Evolutionary conservation across 2,329 filamentous ascomycete genomes (phyloP).

Genomic region (Bipolaris cookei): DNA sequence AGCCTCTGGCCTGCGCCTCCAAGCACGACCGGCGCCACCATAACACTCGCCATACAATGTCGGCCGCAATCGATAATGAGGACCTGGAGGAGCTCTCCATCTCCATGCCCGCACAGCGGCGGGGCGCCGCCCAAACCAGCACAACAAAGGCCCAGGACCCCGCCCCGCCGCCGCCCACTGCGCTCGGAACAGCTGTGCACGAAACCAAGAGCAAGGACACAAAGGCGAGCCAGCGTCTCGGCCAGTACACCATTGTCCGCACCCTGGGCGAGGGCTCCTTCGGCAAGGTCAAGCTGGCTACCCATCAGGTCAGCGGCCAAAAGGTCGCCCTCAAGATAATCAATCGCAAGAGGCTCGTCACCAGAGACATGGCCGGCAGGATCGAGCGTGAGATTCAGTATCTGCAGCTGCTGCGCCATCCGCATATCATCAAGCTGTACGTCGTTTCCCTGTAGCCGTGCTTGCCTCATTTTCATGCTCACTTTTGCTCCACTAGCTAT

Average conservation of each 20-base stretch:
- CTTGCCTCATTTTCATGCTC: background rate
- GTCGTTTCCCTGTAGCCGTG: conserved; percentile 35
- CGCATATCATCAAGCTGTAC: conserved; percentile 98
- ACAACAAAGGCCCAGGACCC: conserved; percentile 47
- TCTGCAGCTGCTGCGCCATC: conserved; percentile 90
- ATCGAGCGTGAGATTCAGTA: conserved; percentile 99
- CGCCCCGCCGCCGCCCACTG: conserved; percentile 33
- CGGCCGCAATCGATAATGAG: conserved; percentile 72
- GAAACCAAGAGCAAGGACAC: conserved; percentile 55
- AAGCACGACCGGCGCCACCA: conserved; percentile 3
- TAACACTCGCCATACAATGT: conserved; percentile 36
- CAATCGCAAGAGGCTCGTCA: conserved; percentile 92
- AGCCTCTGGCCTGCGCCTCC: conserved; percentile 5
- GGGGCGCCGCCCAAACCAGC: conserved; percentile 43
- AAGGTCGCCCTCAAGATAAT: conserved; percentile 99
- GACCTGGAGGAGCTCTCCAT: conserved; percentile 72
- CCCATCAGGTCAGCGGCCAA: conserved; percentile 89
- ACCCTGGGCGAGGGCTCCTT: conserved; percentile 97
- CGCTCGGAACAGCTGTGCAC: conserved; percentile 29
- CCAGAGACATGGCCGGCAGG: conserved; percentile 94
- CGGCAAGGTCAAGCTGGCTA: conserved; percentile 96
- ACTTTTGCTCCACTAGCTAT: conserved; percentile 63
- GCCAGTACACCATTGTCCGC: conserved; percentile 87
- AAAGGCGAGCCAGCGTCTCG: conserved; percentile 82
- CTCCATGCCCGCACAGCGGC: conserved; percentile 70